Percentiles rank a stretch among this genome's conserved stretches.
Conservation (phyloP, 2,329 filamentous ascomycete genomes). For the Acrodontium crateriforme region DNA sequence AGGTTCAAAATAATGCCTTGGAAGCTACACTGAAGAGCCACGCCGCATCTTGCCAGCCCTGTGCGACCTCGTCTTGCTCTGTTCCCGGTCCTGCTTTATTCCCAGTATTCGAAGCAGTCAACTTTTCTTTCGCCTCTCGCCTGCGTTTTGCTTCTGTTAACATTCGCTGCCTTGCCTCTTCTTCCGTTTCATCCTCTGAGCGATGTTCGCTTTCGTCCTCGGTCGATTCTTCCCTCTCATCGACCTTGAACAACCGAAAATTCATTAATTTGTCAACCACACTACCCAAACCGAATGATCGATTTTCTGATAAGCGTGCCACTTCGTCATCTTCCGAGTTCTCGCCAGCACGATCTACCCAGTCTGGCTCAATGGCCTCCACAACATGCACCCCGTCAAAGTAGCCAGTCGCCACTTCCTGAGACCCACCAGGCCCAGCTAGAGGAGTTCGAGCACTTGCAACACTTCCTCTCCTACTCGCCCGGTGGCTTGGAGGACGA, state of each 20-base stretch:
- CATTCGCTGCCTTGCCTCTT: constrained; percentile 17
- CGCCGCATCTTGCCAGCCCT: constrained; percentile 44
- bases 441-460: constrained; percentile 25
- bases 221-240: constrained; percentile 30
- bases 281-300: constrained; percentile 41
- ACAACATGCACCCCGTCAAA: constrained; percentile 13
- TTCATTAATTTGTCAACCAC: constrained; percentile 46
- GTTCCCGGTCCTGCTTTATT: constrained; percentile 24
- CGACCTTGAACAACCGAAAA: constrained; percentile 42
- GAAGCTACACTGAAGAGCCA: constrained; percentile 43
- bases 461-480: constrained; percentile 26
- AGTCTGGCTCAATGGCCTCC: constrained; percentile 31
- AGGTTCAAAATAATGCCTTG: constrained; percentile 26
- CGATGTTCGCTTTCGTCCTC: constrained; percentile 16
- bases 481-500: constrained; percentile 24
- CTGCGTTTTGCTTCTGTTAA: constrained; percentile 20
- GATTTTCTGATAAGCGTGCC: constrained; percentile 35
- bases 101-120: constrained; percentile 16
- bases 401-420: constrained; percentile 13
- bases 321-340: constrained; percentile 40
- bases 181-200: constrained; percentile 15
- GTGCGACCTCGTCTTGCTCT: constrained; percentile 16
- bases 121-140: constrained; percentile 21
- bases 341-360: constrained; percentile 33
- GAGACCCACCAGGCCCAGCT: constrained; percentile 2